Evolutionary conservation across 345 rosid genomes (phyloP).

Genomic region (Cochlearia excelsa): DNA sequence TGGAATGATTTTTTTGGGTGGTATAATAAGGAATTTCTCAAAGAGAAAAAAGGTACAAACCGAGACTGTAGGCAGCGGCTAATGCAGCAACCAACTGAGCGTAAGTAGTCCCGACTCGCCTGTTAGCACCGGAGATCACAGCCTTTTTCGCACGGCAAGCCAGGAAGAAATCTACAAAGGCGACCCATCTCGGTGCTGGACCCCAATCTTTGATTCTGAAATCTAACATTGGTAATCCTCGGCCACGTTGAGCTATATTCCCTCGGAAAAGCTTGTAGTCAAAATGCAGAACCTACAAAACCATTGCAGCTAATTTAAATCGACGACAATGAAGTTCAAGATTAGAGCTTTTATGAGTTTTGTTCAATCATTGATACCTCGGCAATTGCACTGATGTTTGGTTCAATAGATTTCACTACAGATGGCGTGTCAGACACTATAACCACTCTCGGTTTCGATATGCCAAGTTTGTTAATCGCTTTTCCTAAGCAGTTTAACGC

Average conservation of each 20-base stretch:
- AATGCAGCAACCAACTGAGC: slow-evolving; percentile 87
- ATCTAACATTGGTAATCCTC: slow-evolving; percentile 43
- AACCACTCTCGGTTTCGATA: slow-evolving; percentile 63
- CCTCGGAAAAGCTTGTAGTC: slow-evolving; percentile 72
- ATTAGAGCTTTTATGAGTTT: neutral
- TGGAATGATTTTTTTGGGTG: too few relatives aligned
- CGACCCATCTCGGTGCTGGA: slow-evolving; percentile 98
- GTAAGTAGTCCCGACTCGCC: slow-evolving; percentile 90
- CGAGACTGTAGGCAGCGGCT: slow-evolving; percentile 79
- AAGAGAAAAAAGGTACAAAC: slow-evolving; percentile 33
- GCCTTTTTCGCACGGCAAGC: slow-evolving; percentile 80
- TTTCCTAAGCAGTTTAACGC: slow-evolving; percentile 64
- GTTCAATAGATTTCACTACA: slow-evolving; percentile 46
- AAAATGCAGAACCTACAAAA: slow-evolving; percentile 68
- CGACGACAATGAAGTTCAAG: neutral
- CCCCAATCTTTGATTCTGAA: slow-evolving; percentile 96
- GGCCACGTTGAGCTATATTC: slow-evolving; percentile 43
- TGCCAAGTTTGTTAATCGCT: slow-evolving; percentile 43
- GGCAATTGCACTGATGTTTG: slow-evolving; percentile 62
- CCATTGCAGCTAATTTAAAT: slow-evolving; percentile 27
- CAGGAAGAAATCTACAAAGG: slow-evolving; percentile 96
- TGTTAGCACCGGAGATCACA: slow-evolving; percentile 81
- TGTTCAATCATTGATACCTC: slow-evolving; percentile 56
- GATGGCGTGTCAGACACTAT: slow-evolving; percentile 87
- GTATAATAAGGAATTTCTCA: too few relatives aligned